These are phyloP conservation scores for Hirsutella minnesotensis DNA, from an alignment of 2,329 filamentous ascomycete species.

Conservation along the genomic window DNA sequence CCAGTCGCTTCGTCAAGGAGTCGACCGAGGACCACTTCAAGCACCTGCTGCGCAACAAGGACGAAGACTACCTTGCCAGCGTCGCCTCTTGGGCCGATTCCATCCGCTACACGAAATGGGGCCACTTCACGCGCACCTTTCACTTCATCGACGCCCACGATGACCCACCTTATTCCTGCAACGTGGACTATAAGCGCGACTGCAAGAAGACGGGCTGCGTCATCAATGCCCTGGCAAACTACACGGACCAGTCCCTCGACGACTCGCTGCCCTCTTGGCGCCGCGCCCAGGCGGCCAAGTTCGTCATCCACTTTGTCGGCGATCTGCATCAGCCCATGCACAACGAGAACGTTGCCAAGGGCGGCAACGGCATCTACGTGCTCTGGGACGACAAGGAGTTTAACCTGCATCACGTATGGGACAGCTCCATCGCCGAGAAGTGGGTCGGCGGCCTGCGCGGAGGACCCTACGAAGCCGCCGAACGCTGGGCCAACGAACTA, in stretches of 20 bases:
- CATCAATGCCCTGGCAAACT: slow-evolving; percentile 47
- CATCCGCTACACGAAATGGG: slow-evolving; percentile 52
- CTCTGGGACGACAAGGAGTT: slow-evolving; percentile 42
- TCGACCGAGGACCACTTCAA: slow-evolving; percentile 46
- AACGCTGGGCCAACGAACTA: slow-evolving; percentile 45
- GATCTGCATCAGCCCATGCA: slow-evolving; percentile 61
- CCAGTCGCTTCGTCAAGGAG: slow-evolving; percentile 45
- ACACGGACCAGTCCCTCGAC: slow-evolving; percentile 44
- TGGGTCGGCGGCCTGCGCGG: slow-evolving; percentile 43
- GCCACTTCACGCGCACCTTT: slow-evolving; percentile 47
- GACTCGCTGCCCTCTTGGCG: slow-evolving; percentile 28
- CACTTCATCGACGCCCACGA: slow-evolving; percentile 62
- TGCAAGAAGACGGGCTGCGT: slow-evolving; percentile 52
- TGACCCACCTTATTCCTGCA: slow-evolving; percentile 43
- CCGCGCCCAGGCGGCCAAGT: slow-evolving; percentile 50
- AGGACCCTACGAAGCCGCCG: slow-evolving; percentile 36
- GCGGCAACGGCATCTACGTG: slow-evolving; percentile 59
- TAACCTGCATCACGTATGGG: slow-evolving; percentile 67
- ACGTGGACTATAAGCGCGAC: slow-evolving; percentile 46
- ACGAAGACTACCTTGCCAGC: slow-evolving; percentile 46
- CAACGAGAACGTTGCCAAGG: slow-evolving; percentile 48
- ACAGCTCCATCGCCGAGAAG: slow-evolving; percentile 56
- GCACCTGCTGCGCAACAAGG: slow-evolving; percentile 40
- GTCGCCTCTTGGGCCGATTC: slow-evolving; percentile 59
- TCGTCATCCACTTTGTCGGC: slow-evolving; percentile 56